A percentile compares a stretch with the other conserved stretches of the same genome.
Evolutionary conservation across 139 green algal genomes (phyloP).

Genomic region (Coccomyxa sp.): DNA sequence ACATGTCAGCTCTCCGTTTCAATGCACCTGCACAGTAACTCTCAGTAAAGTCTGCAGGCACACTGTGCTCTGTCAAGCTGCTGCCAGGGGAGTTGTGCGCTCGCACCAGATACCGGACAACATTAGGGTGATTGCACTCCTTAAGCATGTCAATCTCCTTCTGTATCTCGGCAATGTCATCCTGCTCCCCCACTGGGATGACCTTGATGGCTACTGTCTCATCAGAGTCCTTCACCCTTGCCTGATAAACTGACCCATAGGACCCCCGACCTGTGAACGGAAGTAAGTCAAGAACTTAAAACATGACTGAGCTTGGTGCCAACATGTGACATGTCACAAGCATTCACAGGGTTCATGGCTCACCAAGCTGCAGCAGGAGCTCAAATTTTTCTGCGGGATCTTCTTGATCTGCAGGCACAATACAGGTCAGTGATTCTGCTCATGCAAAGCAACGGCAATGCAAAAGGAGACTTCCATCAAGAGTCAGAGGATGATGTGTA

Average conservation of each 20-base stretch:
- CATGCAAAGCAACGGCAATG: too few relatives aligned
- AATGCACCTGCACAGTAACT: not conserved
- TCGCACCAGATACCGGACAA: conserved; percentile 80
- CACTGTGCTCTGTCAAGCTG: too few relatives aligned
- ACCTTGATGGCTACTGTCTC: conserved; percentile 86
- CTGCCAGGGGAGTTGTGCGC: too few relatives aligned
- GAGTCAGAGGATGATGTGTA: not conserved
- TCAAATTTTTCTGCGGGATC: conserved; percentile 21
- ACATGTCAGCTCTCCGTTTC: conserved; percentile 9
- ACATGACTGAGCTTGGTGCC: not conserved
- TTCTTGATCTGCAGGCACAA: conserved; percentile 2
- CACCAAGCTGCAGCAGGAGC: conserved; percentile 21
- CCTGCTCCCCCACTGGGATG: conserved; percentile 55
- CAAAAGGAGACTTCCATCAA: not conserved
- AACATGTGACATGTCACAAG: not conserved
- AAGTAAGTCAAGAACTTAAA: not conserved
- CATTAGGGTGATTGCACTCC: conserved; percentile 92
- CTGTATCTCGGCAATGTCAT: conserved; percentile 61
- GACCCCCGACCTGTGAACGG: conserved; percentile 52
- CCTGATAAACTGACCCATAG: conserved; percentile 87
- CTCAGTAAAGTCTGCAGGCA: too few relatives aligned
- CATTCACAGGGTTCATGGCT: not conserved
- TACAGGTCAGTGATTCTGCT: not conserved
- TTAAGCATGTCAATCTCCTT: conserved; percentile 77
- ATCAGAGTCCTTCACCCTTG: conserved; percentile 38